Base-by-base conservation (phyloP, 1,284 basidiomycete species). In the Singerocomus inundabilis region DNA sequence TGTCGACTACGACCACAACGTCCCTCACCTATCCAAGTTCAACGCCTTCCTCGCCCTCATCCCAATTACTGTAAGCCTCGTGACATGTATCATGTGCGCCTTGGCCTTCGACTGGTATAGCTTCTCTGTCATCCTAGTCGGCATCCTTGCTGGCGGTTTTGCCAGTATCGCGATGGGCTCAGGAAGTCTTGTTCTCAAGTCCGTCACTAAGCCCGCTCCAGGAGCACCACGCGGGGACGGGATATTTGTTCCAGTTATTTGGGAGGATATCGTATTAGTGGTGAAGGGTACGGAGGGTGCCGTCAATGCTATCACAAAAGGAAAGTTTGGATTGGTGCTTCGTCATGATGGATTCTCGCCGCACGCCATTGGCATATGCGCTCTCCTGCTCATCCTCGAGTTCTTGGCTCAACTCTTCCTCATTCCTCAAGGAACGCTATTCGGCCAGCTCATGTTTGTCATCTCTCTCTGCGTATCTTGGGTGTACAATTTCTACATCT, bases 381-480 rank as follows among this genome's bases (percentile, higher is more conserved):
- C 65, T 0, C 37, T 69, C 29, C 53, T 67, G 9, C 57, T 69
- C 30, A 51, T 62, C 26, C 15, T 55, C 21, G 62, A 66, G 30
- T 63, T 60, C 48, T 32, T 66, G 29, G 35, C 38, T 10, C 66
- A 67, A 15, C 56, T 68, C 31, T 50, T 68, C 48, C 57, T 68
- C 33, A 58, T 66, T 16, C 67, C 64, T 11, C 66, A 67, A 32
- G 57, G 57, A 28, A 37, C 44, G 6, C 49, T 65, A 5, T 66
- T 66, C 24, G 63, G 63, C 11, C 64, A 66, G 28, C 46, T 62
- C 35, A 64, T 66, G 57, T 67, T 67, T 32, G 53, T 67, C 18
- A 44, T 50, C 13, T 65, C 66, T 1, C 57, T 67, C 25, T 62
- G 56, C 11, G 56, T 64, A 8, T 64, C 64, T 7, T 66, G 64